These are phyloP conservation scores for Gyrodon lividus DNA, from an alignment of 768 basidiomycete species.

Conservation along the genomic window DNA sequence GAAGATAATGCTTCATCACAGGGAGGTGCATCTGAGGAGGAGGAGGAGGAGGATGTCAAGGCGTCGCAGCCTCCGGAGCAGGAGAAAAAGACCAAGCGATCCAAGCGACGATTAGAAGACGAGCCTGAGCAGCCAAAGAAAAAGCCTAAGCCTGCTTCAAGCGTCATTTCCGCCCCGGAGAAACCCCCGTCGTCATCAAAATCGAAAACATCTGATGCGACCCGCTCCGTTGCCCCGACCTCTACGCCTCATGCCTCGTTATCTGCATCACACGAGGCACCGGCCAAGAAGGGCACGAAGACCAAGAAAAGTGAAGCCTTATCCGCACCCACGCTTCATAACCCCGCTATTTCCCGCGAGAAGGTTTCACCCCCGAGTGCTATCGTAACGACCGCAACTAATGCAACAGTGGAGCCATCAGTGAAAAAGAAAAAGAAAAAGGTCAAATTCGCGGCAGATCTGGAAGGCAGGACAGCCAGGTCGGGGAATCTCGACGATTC, in stretches of 20 bases:
- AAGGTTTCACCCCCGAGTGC: not conserved
- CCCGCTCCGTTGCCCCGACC: not conserved
- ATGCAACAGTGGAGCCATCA: conserved; percentile 4
- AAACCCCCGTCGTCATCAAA: not conserved
- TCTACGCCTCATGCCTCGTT: not conserved
- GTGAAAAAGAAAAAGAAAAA: conserved; percentile 9
- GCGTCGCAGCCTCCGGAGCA: not conserved
- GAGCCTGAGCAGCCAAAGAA: conserved; percentile 17
- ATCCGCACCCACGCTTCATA: not conserved
- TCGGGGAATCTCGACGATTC: conserved; percentile 4
- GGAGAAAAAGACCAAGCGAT: conserved; percentile 2
- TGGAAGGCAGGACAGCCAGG: conserved; percentile 9
- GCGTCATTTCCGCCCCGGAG: not conserved
- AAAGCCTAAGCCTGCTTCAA: conserved; percentile 3
- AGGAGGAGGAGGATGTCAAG: not conserved
- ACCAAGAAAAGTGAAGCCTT: not conserved
- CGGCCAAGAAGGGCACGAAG: not conserved
- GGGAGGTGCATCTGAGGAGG: not conserved
- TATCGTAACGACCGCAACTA: not conserved
- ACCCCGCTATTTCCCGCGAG: not conserved
- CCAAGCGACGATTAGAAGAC: conserved; percentile 12
- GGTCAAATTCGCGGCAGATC: not conserved
- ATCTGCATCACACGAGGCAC: not conserved
- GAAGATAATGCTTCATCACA: not conserved
- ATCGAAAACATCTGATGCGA: not conserved